Percentiles rank a stretch among this genome's conserved stretches.
Conservation (phyloP, 108 stramenopile species). For the Thalassiosira profunda region DNA sequence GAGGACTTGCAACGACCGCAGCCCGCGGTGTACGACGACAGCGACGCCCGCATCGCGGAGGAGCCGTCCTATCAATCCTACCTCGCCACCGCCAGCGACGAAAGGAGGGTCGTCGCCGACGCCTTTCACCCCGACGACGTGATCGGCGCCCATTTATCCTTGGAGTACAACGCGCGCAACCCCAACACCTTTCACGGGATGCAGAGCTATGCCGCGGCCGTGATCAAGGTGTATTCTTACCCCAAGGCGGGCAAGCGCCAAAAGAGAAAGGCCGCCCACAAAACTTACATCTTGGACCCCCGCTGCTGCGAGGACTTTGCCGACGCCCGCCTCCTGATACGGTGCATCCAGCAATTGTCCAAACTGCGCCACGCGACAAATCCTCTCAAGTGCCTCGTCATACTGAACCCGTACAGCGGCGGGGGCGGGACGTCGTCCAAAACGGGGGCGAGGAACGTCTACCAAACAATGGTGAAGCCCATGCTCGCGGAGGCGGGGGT, state of each 20-base stretch:
- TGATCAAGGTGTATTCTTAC: slow-evolving; percentile 63
- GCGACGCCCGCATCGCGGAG: background rate
- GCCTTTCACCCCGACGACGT: slow-evolving; percentile 31
- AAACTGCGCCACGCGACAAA: background rate
- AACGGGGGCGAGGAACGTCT: slow-evolving; percentile 48
- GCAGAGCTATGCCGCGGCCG: slow-evolving; percentile 41
- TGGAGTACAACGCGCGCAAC: slow-evolving; percentile 25
- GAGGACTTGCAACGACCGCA: background rate
- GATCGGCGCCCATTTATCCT: slow-evolving; percentile 36
- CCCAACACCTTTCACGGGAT: slow-evolving; percentile 21
- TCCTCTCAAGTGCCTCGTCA: slow-evolving; percentile 50
- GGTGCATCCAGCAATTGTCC: slow-evolving; percentile 56
- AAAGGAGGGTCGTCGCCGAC: background rate
- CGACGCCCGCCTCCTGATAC: slow-evolving; percentile 46
- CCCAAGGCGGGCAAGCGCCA: slow-evolving; percentile 32
- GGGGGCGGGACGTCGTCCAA: slow-evolving; percentile 27
- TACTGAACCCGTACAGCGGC: slow-evolving; percentile 87
- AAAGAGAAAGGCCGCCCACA: slow-evolving; percentile 39
- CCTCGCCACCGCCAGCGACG: slow-evolving; percentile 3
- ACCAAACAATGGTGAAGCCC: slow-evolving; percentile 54
- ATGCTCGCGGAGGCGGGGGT: slow-evolving; percentile 82
- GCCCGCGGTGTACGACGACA: slow-evolving; percentile 3
- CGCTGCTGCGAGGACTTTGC: slow-evolving; percentile 66
- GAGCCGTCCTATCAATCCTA: slow-evolving; percentile 20
- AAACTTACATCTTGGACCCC: slow-evolving; percentile 53